Evolutionary conservation across 148 eudicot species (phyloP), one percentile per base, ranked within the genome.

Genomic region (Vaccinium macrocarpon): DNA sequence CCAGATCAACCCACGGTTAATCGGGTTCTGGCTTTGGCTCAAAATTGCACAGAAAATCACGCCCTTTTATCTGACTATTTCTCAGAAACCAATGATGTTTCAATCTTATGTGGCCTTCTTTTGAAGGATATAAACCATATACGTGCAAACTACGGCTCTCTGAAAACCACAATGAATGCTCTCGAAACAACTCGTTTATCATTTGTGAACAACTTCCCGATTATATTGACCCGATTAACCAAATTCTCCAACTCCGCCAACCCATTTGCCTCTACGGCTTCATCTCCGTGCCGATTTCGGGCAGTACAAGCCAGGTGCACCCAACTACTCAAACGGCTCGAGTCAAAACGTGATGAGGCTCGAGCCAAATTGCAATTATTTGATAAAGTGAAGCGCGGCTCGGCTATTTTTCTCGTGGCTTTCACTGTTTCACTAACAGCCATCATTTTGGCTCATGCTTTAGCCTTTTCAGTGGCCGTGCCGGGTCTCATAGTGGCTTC

Each of bases 1-100:
- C 99, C 98, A 2, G 95, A 95, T 81, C 99, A 97, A 86, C 83
- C 93, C 49, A 90, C 98, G 0, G 89, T 91, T 0, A 85, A 85
- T 48, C 88, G 85, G 49, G 81, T 97, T 49, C 83, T 95, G 8
- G 38, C 78, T 42, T 75, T 84, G 32, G 76, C 85, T 70, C 76
- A 66, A 57, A 82, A 59, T 48, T 66, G 16, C 23, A 80, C 86
- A 0, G 80, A 92, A 83, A 91, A 84, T 14, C 88, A 81, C 16
- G 51, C 94, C 62, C 91, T 95, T 48, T 87, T 97, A 74, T 74
- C 75, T 1, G 94, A 93, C 38, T 97, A 97, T 29, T 97, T 97
- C 80, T 79, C 83, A 1, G 85, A 88, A 71, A 97, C 99, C 0
- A 87, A 96, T 2, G 87, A 89, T 12, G 97, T 97, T 73, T 97